Base-by-base conservation (phyloP, 2,329 filamentous ascomycete genomes). In the Fusarium palustre region DNA sequence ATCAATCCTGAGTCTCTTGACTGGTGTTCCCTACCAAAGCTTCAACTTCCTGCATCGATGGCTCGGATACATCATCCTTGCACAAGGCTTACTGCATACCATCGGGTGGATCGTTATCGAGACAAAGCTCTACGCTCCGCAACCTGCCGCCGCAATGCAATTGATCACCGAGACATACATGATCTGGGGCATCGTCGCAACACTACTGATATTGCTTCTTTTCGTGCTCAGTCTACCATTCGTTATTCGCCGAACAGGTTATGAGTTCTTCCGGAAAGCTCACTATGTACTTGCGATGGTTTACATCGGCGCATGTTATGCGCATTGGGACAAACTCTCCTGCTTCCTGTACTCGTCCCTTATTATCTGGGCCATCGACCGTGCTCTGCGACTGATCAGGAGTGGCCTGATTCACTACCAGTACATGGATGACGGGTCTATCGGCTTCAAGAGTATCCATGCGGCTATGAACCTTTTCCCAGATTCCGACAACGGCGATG, bases 191-290 rank as follows among this genome's bases (percentile, higher is more conserved):
- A 54, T 54, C 9, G 39, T 45, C 11, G 50, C 50, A 0, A 54
- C 50, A 1, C 6, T 54, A 2, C 18, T 54, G 1, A 54, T 54
- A 4, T 11, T 54, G 4, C 16, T 45, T 11, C 28, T 54, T 0
- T 54, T 54, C 1, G 13, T 54, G 6, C 7, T 54, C n/a, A 54
- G 38, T 4, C 3, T 45, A 3, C 50, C 39, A 3, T 7, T 45
- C 9, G 50, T 54, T 0, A 45, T 54, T 13, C 50, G 22, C 7
- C 50, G 38, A 31, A 34, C 50, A 25, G 50, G 38, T 3, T 54
- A 54, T 22, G 50, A 54, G 16, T 54, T 54, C 30, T 54, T 54
- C 20, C 38, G 39, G n/a, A 45, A 54, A 5, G 50, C 50, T 9
- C 50, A 54, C 6, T 54, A 54, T 2, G 13, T 54, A 4, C 13